Evolutionary conservation across 306 rosid genomes (phyloP), one percentile per base, ranked within the genome.

Genomic region (Lathyrus oleraceus): DNA sequence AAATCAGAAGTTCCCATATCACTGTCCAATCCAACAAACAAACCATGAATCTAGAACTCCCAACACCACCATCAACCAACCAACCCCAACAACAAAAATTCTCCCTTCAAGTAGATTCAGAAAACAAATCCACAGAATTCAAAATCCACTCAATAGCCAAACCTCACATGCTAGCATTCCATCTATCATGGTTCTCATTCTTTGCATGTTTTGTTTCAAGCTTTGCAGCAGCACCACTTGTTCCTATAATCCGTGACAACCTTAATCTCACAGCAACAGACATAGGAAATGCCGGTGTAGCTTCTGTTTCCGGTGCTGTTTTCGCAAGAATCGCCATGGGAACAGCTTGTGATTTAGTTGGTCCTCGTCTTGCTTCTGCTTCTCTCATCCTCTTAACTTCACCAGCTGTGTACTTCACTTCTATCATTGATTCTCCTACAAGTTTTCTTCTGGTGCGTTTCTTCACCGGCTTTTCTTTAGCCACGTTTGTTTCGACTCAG

Each of bases 101-200:
- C 52, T 36, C 83, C 38, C 71, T 93, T 9, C 87, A 94, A 0
- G 91, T 93, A 64, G 98, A 93, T 61, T 88, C 94, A 1, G 98
- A 93, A 56, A 72, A 93, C 86, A 93, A 90, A 75, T 78, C 98
- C 36, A 90, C 94, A 0, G 83, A 53, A 53, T 88, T 93, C 79
- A 75, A 88, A 30, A 43, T 90, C 10, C 84, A 88, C 54, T 90
- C 98, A 4, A 7, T 73, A 1, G 82, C 91, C 0, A 80, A 85
- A 10, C 97, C 98, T 8, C 98, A 90, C 88, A 93, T 90, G 98
- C 72, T 91, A 2, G 88, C 98, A 2, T 93, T 93, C 16, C 98
- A 93, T 58, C 81, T 87, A 2, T 90, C 98, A 0, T 93, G 97
- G 98, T 8, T 88, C 53, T 88, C 96, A 8, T 94, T 90, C 89